Evolutionary conservation across 2,329 filamentous ascomycete genomes (phyloP).

Genomic region (Meredithiella fracta): DNA sequence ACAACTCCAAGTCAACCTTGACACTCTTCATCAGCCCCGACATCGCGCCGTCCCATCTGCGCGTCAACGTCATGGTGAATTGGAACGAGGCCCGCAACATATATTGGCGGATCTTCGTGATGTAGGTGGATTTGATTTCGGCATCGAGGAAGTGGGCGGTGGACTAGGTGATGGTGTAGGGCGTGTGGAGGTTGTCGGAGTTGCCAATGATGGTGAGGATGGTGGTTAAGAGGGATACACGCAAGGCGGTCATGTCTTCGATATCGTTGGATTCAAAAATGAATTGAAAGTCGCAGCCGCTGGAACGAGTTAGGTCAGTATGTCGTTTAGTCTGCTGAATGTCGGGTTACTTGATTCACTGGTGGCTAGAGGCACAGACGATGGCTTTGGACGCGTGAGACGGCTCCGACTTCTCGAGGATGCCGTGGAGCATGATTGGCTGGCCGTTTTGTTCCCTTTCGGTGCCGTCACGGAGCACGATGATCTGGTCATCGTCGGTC

Average conservation of each 20-base stretch:
- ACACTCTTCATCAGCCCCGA: not conserved
- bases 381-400: not conserved
- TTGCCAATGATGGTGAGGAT: not conserved
- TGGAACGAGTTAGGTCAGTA: not conserved
- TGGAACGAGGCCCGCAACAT: not conserved
- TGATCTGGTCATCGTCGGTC: not conserved
- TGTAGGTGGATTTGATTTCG: not conserved
- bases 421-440: not conserved
- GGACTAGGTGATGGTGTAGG: not conserved
- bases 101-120: not conserved
- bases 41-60: not conserved
- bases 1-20: not conserved
- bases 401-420: not conserved
- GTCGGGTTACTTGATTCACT: not conserved
- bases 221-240: not conserved
- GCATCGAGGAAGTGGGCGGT: not conserved
- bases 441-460: not conserved
- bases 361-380: not conserved
- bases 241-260: not conserved
- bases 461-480: not conserved
- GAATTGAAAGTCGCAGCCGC: not conserved
- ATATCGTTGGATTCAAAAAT: not conserved
- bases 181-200: not conserved
- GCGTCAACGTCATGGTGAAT: not conserved
- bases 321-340: not conserved